phyloP scores from a whole-genome alignment of 2,329 filamentous ascomycete species.

The Penicillium sp. region DNA sequence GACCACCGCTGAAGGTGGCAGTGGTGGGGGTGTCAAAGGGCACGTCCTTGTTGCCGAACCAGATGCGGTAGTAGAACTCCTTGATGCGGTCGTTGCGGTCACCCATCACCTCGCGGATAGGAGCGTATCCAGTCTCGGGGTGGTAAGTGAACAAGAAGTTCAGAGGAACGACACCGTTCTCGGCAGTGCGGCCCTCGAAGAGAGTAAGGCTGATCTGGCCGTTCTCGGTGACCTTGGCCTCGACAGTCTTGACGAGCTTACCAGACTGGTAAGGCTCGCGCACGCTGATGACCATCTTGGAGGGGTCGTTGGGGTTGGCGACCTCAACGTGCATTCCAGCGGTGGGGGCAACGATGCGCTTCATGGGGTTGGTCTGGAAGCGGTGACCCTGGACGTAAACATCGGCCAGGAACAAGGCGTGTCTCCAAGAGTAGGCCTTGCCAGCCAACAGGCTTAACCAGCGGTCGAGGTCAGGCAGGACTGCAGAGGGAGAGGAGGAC shows the following conservation, averaged over 20 bases:
- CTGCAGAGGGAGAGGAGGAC: constrained; percentile 70
- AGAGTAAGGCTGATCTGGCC: constrained; percentile 85
- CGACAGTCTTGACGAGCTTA: constrained; percentile 84
- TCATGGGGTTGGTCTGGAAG: constrained; percentile 96
- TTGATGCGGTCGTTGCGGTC: constrained; percentile 97
- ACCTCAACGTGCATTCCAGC: constrained; percentile 91
- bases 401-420: constrained; percentile 90
- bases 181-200: constrained; percentile 88
- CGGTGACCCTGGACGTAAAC: constrained; percentile 94
- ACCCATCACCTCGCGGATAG: constrained; percentile 94
- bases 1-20: constrained; percentile 86
- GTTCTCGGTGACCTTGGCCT: constrained; percentile 73
- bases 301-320: constrained; percentile 74
- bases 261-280: constrained; percentile 84
- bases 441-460: constrained; percentile 91
- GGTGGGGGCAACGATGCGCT: constrained; percentile 82
- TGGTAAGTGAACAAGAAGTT: constrained; percentile 90
- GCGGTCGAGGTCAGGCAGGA: constrained; percentile 75
- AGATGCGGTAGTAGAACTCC: constrained; percentile 97
- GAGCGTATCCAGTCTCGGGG: constrained; percentile 95
- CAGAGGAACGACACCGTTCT: constrained; percentile 78
- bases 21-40: constrained; percentile 84
- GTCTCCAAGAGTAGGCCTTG: constrained; percentile 83
- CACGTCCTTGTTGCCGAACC: constrained; percentile 86
- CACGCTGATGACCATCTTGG: constrained; percentile 81